Evolutionary conservation across 495 filamentous ascomycete species (phyloP).

Genomic region (Talaromyces wortmannii): DNA sequence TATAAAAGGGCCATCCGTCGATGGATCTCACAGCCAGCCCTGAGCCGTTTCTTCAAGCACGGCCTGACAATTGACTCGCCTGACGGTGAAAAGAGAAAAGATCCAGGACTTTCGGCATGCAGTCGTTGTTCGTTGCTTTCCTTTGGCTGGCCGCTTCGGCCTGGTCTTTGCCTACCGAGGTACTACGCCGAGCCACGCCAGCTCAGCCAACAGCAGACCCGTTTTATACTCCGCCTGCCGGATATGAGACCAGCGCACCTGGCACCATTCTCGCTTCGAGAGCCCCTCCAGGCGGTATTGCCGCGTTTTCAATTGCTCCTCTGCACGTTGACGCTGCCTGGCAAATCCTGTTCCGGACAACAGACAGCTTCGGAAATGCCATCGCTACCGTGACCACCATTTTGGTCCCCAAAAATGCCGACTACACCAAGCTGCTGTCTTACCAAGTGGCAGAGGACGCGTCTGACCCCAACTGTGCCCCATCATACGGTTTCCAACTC

Average conservation of each 20-base stretch:
- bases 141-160: background rate
- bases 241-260: conserved; percentile 26
- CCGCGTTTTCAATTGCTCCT: conserved; percentile 20
- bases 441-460: conserved; percentile 40
- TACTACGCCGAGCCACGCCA: background rate
- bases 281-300: conserved; percentile 11
- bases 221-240: conserved; percentile 36
- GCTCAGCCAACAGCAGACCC: conserved; percentile 19
- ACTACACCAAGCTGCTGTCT: conserved; percentile 26
- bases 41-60: too few relatives aligned
- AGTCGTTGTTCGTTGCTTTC: background rate
- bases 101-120: background rate
- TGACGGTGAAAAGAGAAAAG: too few relatives aligned
- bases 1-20: too few relatives aligned
- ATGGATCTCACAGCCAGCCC: too few relatives aligned
- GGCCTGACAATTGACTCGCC: too few relatives aligned
- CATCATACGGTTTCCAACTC: conserved; percentile 12
- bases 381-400: conserved; percentile 44
- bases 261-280: conserved; percentile 41
- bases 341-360: conserved; percentile 47
- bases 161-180: background rate
- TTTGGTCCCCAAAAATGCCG: conserved; percentile 29
- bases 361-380: conserved; percentile 31
- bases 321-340: conserved; percentile 30
- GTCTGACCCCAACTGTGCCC: conserved; percentile 22